phyloP scores from a whole-genome alignment of 345 rosid genomes.

The Brassica incana region DNA sequence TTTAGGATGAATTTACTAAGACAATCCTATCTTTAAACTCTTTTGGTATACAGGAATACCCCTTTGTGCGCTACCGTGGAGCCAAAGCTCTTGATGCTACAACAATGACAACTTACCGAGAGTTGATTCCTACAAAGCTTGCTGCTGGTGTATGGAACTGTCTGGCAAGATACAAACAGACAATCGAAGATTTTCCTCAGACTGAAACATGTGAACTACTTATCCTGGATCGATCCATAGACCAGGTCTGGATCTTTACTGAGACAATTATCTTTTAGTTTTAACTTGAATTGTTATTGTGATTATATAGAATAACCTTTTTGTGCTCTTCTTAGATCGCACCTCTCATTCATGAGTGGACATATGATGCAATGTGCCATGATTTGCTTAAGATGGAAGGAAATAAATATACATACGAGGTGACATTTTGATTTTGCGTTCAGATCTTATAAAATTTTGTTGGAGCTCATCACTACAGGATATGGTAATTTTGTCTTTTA shows the following conservation, averaged over 20 bases:
- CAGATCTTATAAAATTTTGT: conserved; percentile 12
- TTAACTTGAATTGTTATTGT: conserved; percentile 6
- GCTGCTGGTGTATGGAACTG: conserved; percentile 97
- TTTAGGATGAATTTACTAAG: conserved; percentile 19
- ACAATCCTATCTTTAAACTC: neutral
- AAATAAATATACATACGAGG: conserved; percentile 93
- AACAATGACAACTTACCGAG: conserved; percentile 89
- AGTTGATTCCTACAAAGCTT: conserved; percentile 89
- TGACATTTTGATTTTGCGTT: conserved; percentile 36
- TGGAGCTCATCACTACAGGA: conserved; percentile 31
- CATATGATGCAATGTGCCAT: conserved; percentile 97
- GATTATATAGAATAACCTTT: neutral
- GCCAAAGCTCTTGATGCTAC: conserved; percentile 89
- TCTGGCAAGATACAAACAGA: conserved; percentile 66
- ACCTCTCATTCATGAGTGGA: conserved; percentile 99
- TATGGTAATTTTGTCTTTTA: conserved; percentile 38
- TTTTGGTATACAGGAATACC: conserved; percentile 71
- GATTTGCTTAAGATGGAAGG: conserved; percentile 93
- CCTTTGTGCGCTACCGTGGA: conserved; percentile 85
- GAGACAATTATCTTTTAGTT: neutral
- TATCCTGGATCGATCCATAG: conserved; percentile 89
- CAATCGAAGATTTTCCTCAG: conserved; percentile 75
- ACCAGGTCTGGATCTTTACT: conserved; percentile 59
- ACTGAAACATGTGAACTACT: conserved; percentile 93
- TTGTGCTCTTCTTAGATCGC: conserved; percentile 63